phyloP scores from a whole-genome alignment of 805 yeast genomes.

The Diddensiella transvaalensis region DNA sequence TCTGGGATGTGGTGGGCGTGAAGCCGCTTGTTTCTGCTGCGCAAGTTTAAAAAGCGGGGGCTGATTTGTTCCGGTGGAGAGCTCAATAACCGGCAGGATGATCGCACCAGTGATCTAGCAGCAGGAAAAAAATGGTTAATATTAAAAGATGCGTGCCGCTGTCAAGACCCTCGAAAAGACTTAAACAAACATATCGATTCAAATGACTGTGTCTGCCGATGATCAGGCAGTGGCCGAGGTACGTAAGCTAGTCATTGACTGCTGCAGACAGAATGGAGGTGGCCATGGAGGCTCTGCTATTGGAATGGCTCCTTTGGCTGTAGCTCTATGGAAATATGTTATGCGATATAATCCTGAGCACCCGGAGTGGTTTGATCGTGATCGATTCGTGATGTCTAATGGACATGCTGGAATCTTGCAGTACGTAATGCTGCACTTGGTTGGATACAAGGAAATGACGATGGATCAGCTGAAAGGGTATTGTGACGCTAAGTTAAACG shows the following conservation, averaged over 20 bases:
- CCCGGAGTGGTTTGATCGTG: slow-evolving; percentile 37
- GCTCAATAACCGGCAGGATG: no score
- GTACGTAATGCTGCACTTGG: slow-evolving; percentile 32
- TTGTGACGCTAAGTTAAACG: slow-evolving; percentile 28
- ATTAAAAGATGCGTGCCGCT: background rate
- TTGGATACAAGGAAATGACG: slow-evolving; percentile 39
- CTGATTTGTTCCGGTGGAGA: no score
- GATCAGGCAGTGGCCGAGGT: slow-evolving; percentile 15
- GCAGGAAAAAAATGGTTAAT: no score
- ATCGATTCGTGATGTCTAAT: slow-evolving; percentile 38
- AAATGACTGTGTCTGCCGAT: slow-evolving; percentile 2
- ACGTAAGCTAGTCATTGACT: slow-evolving; percentile 22
- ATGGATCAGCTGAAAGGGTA: slow-evolving; percentile 36
- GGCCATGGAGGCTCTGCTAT: slow-evolving; percentile 43
- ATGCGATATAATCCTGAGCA: slow-evolving; percentile 33
- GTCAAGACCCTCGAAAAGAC: background rate
- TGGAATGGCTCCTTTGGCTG: slow-evolving; percentile 42
- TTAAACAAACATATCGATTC: background rate
- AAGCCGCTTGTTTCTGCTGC: no score
- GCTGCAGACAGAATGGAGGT: slow-evolving; percentile 28
- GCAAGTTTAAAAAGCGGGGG: no score
- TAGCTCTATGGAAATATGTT: slow-evolving; percentile 37
- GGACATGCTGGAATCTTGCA: slow-evolving; percentile 39
- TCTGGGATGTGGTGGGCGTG: no score
- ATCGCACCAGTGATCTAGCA: no score